Conservation (phyloP, 768 basidiomycete genomes). For the Russula compacta region DNA sequence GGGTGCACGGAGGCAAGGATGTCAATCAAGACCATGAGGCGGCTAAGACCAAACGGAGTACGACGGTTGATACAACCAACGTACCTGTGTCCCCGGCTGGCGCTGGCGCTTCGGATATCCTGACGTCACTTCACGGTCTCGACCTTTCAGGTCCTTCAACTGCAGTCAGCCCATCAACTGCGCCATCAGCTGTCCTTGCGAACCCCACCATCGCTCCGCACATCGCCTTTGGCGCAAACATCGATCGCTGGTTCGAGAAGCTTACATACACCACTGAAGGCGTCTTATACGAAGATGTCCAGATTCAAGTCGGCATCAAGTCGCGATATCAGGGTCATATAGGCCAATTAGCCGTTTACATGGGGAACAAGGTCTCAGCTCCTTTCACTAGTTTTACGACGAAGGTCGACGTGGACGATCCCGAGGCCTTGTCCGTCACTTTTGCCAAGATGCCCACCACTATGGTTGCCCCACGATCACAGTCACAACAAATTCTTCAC, state of each 20-base stretch:
- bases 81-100: constrained; percentile 25
- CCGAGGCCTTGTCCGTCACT: constrained; percentile 67
- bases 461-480: constrained; percentile 70
- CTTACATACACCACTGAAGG: constrained; percentile 75
- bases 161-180: constrained; percentile 21
- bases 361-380: constrained; percentile 89
- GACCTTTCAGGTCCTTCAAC: constrained; percentile 41
- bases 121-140: constrained; percentile 75
- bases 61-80: constrained; percentile 27
- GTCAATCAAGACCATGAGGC: constrained; percentile 72
- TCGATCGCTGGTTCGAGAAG: constrained; percentile 87
- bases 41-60: constrained; percentile 32
- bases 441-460: constrained; percentile 89
- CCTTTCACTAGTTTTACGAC: constrained; percentile 90
- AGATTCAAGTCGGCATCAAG: constrained; percentile 93
- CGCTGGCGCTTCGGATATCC: constrained; percentile 44
- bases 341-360: constrained; percentile 88
- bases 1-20: constrained; percentile 93
- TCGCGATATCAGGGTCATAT: constrained; percentile 93
- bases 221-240: constrained; percentile 54
- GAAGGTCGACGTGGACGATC: constrained; percentile 60
- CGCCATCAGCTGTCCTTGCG: neutral
- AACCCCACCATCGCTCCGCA: constrained; percentile 32
- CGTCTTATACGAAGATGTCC: constrained; percentile 89
- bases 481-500: constrained; percentile 88